These are phyloP conservation scores for Lasiodiplodia hormozganensis DNA, from an alignment of 2,329 filamentous ascomycete genomes.

Conservation along the genomic window DNA sequence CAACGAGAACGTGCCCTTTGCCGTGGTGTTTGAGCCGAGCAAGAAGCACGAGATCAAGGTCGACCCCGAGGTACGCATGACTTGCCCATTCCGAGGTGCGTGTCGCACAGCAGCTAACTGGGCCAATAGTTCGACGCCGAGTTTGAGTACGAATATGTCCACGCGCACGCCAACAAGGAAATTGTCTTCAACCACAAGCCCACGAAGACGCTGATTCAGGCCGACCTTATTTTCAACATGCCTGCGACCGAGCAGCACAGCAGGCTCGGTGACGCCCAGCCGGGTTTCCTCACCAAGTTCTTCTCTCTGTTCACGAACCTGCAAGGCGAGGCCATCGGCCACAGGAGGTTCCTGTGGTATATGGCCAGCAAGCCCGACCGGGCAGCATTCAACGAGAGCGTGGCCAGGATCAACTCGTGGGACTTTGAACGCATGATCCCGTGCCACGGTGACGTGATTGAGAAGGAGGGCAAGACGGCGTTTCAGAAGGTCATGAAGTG, in stretches of 20 bases:
- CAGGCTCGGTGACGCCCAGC: conserved; percentile 60
- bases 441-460: conserved; percentile 91
- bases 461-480: conserved; percentile 73
- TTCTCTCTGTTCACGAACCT: conserved; percentile 66
- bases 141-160: conserved; percentile 84
- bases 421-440: conserved; percentile 86
- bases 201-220: conserved; percentile 80
- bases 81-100: background rate
- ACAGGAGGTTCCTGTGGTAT: conserved; percentile 87
- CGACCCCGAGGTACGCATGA: conserved; percentile 60
- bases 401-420: conserved; percentile 76
- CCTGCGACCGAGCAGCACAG: conserved; percentile 83
- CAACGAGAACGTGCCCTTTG: conserved; percentile 67
- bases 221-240: conserved; percentile 90
- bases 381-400: conserved; percentile 71
- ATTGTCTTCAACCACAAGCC: conserved; percentile 86
- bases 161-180: conserved; percentile 82
- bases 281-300: conserved; percentile 67
- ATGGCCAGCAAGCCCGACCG: conserved; percentile 67
- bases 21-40: conserved; percentile 63
- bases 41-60: conserved; percentile 57
- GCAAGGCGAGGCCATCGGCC: conserved; percentile 69
- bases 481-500: conserved; percentile 83
- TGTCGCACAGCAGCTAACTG: background rate
- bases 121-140: conserved; percentile 72